Percentiles rank a stretch among this genome's conserved stretches.
Evolutionary conservation across 768 basidiomycete species (phyloP).

Genomic region (Collybiopsis confluens): DNA sequence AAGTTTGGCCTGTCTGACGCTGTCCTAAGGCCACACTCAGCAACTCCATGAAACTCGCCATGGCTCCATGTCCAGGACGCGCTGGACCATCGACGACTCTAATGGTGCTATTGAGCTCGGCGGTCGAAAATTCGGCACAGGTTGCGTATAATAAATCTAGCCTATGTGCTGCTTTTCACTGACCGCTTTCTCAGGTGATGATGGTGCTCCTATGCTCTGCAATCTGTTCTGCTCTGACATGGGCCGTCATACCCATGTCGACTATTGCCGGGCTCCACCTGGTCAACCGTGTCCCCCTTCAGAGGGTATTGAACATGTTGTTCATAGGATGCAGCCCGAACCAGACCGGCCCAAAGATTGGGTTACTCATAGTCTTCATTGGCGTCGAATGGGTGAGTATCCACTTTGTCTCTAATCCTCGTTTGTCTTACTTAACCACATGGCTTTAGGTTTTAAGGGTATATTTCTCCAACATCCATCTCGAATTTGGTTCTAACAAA

Average conservation of each 20-base stretch:
- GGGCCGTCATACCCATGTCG: constrained; percentile 56
- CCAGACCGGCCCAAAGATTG: constrained; percentile 47
- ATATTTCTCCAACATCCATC: not conserved
- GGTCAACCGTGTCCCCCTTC: constrained; percentile 33
- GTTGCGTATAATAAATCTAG: not conserved
- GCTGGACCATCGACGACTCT: constrained; percentile 53
- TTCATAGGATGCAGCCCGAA: constrained; percentile 37
- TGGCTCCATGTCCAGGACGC: constrained; percentile 57
- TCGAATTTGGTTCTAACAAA: not conserved
- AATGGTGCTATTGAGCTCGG: constrained; percentile 49
- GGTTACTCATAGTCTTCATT: constrained; percentile 50
- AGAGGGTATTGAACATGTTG: constrained; percentile 44
- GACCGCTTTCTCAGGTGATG: constrained; percentile 32
- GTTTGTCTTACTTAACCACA: not conserved
- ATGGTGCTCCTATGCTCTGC: constrained; percentile 63
- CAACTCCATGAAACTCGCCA: constrained; percentile 60
- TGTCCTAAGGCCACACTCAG: constrained; percentile 58
- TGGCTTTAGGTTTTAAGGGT: constrained; percentile 49
- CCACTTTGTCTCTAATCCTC: too few relatives aligned
- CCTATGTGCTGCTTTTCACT: too few relatives aligned
- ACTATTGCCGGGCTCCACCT: constrained; percentile 46
- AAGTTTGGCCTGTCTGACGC: not conserved
- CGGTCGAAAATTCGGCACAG: constrained; percentile 44
- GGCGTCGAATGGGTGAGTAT: constrained; percentile 52
- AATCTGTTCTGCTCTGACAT: constrained; percentile 50